Base-by-base conservation (phyloP, 139 green algal genomes). In the Volvox reticuliferus region DNA sequence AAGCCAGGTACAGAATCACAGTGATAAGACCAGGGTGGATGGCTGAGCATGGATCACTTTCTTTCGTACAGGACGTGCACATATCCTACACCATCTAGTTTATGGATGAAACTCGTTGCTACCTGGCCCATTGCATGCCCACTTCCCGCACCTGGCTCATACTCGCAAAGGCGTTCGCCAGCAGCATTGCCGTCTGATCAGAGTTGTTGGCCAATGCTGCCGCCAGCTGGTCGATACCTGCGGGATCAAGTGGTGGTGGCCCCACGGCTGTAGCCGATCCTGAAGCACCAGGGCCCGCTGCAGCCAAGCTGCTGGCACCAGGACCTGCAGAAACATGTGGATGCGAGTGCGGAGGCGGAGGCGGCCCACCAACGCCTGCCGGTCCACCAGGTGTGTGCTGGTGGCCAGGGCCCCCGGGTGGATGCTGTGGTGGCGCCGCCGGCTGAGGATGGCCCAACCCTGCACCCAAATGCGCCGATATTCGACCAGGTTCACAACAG, bases 71-170 rank as follows among this genome's bases (percentile, higher is more conserved):
- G 44, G 44, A 55, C 44, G 44, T 5, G 44, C 44, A 55, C 44
- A 55, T 9, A 9, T 55, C 44, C 9, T 9, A 55, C 44, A 55
- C 44, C 44, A 55, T 55, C 44, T 5, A 55, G 44, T 55, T 55
- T 55, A 9, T 55, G 44, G 9, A 55, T 55, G 44, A 55, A 55
- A 55, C 44, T 5, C 44, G 9, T 55, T 55, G 44, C 44, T 55
- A 9, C 44, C 44, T 14, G 44, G 44, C 44, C 44, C 44, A 55
- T 55, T 55, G 44, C 32, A 63, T 32, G n/a, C n/a, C n/a, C n/a
- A n/a, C 35, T 18, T 22, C 18, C 5, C 84, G 1, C 73, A 90
- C 86, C 86, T 90, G 86, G 86, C 86, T 90, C 86, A 90, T 90
- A 69, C 73, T 84, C 24, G 86, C 73, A 76, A 90, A 83, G 30